These are phyloP conservation scores for Acidiella bohemica DNA, from an alignment of 495 filamentous ascomycete species.

Conservation along the genomic window DNA sequence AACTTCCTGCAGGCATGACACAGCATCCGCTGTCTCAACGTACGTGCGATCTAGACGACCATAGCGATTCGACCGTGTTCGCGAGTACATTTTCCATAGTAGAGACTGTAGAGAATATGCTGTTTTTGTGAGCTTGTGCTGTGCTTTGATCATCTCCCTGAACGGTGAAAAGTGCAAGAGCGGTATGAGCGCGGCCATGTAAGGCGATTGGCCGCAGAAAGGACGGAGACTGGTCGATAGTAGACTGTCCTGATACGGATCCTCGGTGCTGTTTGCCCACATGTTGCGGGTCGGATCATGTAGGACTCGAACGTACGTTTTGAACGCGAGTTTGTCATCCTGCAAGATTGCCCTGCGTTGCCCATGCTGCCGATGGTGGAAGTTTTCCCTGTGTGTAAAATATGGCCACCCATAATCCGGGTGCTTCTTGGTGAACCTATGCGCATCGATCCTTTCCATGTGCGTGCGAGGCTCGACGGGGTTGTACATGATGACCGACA, in stretches of 20 bases:
- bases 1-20: slow-evolving; percentile 4
- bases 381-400: slow-evolving; percentile 44
- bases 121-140: slow-evolving; percentile 2
- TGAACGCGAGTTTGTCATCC: slow-evolving; percentile 50
- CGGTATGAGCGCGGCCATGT: slow-evolving; percentile 32
- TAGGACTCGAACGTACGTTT: slow-evolving; percentile 49
- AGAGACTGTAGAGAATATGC: slow-evolving; percentile 10
- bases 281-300: slow-evolving; percentile 48
- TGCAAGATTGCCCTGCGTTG: slow-evolving; percentile 50
- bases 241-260: slow-evolving; percentile 32
- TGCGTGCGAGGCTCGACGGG: slow-evolving; percentile 50
- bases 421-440: slow-evolving; percentile 45
- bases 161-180: slow-evolving; percentile 49
- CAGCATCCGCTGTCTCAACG: slow-evolving; percentile 4
- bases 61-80: slow-evolving; percentile 5
- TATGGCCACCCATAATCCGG: slow-evolving; percentile 57
- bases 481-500: slow-evolving; percentile 52
- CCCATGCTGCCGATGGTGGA: slow-evolving; percentile 42
- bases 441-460: slow-evolving; percentile 41
- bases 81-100: slow-evolving; percentile 13
- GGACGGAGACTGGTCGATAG: slow-evolving; percentile 44
- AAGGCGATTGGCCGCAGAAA: slow-evolving; percentile 16
- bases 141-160: slow-evolving; percentile 39
- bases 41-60: background rate
- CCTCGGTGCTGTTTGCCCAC: slow-evolving; percentile 41